Conservation (phyloP, 108 stramenopile genomes). For the Aurantiochytrium sp. region DNA sequence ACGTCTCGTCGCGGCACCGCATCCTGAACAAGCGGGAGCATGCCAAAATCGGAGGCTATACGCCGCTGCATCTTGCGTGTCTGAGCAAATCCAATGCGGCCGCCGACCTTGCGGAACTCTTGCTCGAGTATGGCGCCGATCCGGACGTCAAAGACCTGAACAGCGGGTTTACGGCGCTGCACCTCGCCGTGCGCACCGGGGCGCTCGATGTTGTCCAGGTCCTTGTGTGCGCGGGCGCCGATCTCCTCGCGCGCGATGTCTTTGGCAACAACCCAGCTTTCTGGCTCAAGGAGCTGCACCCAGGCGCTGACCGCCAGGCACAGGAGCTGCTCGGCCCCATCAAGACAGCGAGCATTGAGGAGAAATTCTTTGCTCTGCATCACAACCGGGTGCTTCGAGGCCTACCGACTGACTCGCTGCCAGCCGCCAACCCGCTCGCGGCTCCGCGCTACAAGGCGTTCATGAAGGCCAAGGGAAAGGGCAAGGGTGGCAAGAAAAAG, state of each 20-base stretch:
- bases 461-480: background rate
- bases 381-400: background rate
- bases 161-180: background rate
- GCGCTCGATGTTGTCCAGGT: background rate
- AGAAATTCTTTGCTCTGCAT: background rate
- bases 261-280: conserved; percentile 29
- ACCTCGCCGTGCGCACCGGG: background rate
- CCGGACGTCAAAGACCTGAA: background rate
- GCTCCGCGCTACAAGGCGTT: background rate
- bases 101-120: background rate
- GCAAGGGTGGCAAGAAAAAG: background rate
- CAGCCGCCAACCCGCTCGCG: background rate
- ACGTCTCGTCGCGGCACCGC: background rate
- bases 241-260: background rate
- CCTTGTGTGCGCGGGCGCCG: conserved; percentile 3
- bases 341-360: background rate
- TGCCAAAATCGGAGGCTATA: background rate
- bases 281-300: background rate
- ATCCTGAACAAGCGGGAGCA: background rate
- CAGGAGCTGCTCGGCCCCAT: background rate
- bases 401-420: background rate
- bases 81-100: background rate
- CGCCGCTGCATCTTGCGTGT: background rate
- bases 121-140: background rate
- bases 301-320: background rate